A percentile compares a stretch with the other conserved stretches of the same genome.
Evolutionary conservation across 768 basidiomycete species (phyloP).

Genomic region (Calvatia gigantea): DNA sequence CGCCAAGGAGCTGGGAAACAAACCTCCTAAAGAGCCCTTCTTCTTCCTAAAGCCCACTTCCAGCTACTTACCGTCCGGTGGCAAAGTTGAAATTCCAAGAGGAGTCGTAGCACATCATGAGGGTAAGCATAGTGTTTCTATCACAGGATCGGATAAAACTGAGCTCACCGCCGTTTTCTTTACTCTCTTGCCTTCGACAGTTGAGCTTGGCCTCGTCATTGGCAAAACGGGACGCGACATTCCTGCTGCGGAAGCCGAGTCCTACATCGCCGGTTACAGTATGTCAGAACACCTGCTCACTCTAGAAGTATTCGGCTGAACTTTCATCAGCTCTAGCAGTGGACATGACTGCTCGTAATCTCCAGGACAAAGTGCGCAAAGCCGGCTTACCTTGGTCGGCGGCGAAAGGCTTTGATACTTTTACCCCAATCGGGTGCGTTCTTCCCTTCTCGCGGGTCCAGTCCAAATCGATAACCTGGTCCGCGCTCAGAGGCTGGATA

Average conservation of each 20-base stretch:
- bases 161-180: neutral
- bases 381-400: constrained; percentile 97
- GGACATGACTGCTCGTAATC: constrained; percentile 94
- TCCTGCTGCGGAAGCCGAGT: constrained; percentile 61
- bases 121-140: constrained; percentile 43
- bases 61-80: constrained; percentile 76
- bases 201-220: constrained; percentile 97
- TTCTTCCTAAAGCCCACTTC: constrained; percentile 98
- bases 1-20: constrained; percentile 87
- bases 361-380: constrained; percentile 91
- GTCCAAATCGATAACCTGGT: neutral
- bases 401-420: constrained; percentile 96
- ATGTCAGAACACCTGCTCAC: constrained; percentile 20
- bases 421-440: constrained; percentile 82
- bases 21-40: constrained; percentile 91
- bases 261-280: constrained; percentile 93
- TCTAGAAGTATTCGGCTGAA: constrained; percentile 6
- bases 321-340: constrained; percentile 73
- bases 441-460: neutral
- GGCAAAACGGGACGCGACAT: constrained; percentile 87
- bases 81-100: constrained; percentile 78
- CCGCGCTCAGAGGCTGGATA: constrained; percentile 64
- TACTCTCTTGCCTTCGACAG: constrained; percentile 30
- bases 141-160: neutral
- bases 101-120: constrained; percentile 90